Conservation (phyloP, 2,329 filamentous ascomycete species). For the Metarhizium rileyi region DNA sequence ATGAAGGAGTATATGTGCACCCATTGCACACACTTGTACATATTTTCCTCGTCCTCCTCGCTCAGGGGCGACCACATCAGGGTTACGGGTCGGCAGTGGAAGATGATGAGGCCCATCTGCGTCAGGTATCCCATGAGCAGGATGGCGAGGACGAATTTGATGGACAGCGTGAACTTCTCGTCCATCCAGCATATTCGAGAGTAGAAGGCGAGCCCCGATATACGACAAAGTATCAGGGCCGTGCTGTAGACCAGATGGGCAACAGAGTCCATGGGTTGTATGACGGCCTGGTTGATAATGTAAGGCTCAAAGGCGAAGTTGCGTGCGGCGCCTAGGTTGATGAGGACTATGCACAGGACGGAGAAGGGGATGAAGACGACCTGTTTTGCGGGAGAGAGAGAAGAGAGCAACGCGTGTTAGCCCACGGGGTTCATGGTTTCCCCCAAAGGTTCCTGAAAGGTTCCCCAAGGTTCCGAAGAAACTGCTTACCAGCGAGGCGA, state of each 20-base stretch:
- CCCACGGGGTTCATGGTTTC: too few relatives aligned
- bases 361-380: not conserved
- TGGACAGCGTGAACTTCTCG: conserved; percentile 1
- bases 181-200: conserved; percentile 3
- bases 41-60: too few relatives aligned
- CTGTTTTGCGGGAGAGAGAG: not conserved
- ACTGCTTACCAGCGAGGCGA: not conserved
- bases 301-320: not conserved
- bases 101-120: conserved; percentile 2
- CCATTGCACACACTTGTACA: not conserved
- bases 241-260: conserved; percentile 3
- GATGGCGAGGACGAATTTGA: conserved; percentile 1
- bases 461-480: too few relatives aligned
- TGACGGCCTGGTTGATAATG: not conserved
- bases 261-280: not conserved
- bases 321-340: not conserved
- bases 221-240: conserved; percentile 1
- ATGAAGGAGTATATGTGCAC: not conserved
- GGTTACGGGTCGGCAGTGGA: conserved; percentile 4
- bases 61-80: not conserved
- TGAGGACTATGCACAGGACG: not conserved
- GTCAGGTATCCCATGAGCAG: conserved; percentile 1
- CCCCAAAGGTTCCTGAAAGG: too few relatives aligned
- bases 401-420: not conserved
- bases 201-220: conserved; percentile 6